Conservation (phyloP, 805 yeast species). For the Komagataella populi region DNA sequence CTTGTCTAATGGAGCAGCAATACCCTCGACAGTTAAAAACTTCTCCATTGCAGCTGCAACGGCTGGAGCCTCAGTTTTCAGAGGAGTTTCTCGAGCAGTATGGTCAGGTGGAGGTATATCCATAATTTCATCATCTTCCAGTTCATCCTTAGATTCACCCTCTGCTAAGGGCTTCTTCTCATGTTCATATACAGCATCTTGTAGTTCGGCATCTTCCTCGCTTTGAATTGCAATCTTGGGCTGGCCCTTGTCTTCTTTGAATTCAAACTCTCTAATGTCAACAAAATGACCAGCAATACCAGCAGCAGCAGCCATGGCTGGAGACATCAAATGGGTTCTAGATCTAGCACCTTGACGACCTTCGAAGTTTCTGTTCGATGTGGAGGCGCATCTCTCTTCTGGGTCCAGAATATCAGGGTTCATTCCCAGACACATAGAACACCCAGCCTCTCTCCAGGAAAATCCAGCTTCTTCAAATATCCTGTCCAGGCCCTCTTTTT, state of each 20-base stretch:
- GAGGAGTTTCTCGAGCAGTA: slow-evolving; percentile 21
- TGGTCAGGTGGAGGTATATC: slow-evolving; percentile 49
- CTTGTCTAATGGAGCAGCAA: slow-evolving; percentile 89
- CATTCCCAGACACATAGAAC: slow-evolving; percentile 99
- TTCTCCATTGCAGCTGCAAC: slow-evolving; percentile 52
- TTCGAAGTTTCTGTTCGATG: slow-evolving; percentile 96
- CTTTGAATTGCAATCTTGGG: slow-evolving; percentile 39
- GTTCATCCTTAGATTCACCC: slow-evolving; percentile 34
- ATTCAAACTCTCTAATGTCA: slow-evolving; percentile 77
- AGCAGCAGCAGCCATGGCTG: slow-evolving; percentile 99
- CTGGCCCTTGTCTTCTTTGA: slow-evolving; percentile 38
- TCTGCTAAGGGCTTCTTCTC: slow-evolving; percentile 50
- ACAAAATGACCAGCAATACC: slow-evolving; percentile 83
- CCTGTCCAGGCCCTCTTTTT: slow-evolving; percentile 86
- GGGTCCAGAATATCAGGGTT: slow-evolving; percentile 95
- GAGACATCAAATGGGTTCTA: slow-evolving; percentile 95
- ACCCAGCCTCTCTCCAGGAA: slow-evolving; percentile 99
- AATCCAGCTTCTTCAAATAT: slow-evolving; percentile 87
- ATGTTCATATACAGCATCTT: slow-evolving; percentile 59
- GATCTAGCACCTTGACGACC: slow-evolving; percentile 98
- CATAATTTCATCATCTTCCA: slow-evolving; percentile 35
- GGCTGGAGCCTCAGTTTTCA: slow-evolving; percentile 12
- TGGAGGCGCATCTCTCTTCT: slow-evolving; percentile 95
- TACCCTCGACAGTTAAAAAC: slow-evolving; percentile 64
- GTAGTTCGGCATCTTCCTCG: slow-evolving; percentile 42